Percentiles rank a stretch among this genome's conserved stretches.
Evolutionary conservation across 345 rosid genomes (phyloP).

Genomic region (Salix purpurea): DNA sequence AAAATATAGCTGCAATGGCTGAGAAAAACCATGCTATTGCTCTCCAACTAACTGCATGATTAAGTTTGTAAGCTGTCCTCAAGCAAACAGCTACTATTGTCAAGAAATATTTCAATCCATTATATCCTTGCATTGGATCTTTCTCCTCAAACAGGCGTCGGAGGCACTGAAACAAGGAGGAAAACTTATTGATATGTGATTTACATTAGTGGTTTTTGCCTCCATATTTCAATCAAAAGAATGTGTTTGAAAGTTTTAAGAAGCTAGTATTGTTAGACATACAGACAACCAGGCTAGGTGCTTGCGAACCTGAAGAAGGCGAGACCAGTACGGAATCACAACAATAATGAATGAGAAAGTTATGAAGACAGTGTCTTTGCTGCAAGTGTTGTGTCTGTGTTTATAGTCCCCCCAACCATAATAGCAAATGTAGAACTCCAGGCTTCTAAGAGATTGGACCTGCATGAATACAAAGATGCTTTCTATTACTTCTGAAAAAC

Average conservation of each 20-base stretch:
- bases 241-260: not conserved
- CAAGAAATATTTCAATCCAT: slow-evolving; percentile 53
- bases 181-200: not conserved
- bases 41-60: slow-evolving; percentile 33
- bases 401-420: slow-evolving; percentile 64
- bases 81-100: slow-evolving; percentile 52
- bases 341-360: slow-evolving; percentile 53
- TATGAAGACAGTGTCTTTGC: slow-evolving; percentile 27
- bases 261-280: not conserved
- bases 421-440: slow-evolving; percentile 69
- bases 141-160: slow-evolving; percentile 57
- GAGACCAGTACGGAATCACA: slow-evolving; percentile 52
- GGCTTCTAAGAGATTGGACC: slow-evolving; percentile 72
- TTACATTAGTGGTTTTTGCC: not conserved
- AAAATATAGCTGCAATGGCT: slow-evolving; percentile 34
- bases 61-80: slow-evolving; percentile 48
- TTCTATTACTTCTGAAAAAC: not conserved
- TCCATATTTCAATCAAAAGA: not conserved
- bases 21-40: slow-evolving; percentile 46
- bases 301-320: slow-evolving; percentile 49
- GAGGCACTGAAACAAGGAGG: slow-evolving; percentile 36
- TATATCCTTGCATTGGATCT: slow-evolving; percentile 46
- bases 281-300: not conserved
- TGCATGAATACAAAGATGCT: slow-evolving; percentile 2
- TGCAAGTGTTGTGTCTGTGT: slow-evolving; percentile 44